Conservation (phyloP, 2,329 filamentous ascomycete genomes). For the Rhinocladiella mackenziei region DNA sequence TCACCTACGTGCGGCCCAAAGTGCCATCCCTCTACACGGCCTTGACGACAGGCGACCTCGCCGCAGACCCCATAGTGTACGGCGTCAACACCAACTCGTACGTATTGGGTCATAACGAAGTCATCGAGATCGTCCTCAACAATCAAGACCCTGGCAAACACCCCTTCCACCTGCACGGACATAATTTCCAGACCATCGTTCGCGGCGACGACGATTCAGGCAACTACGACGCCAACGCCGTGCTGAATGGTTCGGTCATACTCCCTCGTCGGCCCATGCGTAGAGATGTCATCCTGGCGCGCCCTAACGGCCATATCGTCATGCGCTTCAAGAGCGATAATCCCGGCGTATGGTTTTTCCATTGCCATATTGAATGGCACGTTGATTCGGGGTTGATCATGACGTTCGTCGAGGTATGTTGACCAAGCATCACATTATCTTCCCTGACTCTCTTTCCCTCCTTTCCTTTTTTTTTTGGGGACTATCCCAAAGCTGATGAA, state of each 20-base stretch:
- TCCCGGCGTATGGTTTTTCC: slow-evolving; percentile 49
- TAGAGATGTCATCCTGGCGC: slow-evolving; percentile 53
- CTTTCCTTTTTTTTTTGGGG: too few relatives aligned
- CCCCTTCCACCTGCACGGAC: slow-evolving; percentile 66
- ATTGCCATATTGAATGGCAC: slow-evolving; percentile 54
- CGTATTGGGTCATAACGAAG: slow-evolving; percentile 60
- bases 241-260: slow-evolving; percentile 22
- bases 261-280: slow-evolving; percentile 44
- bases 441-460: slow-evolving; percentile 3
- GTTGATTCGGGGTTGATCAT: slow-evolving; percentile 50
- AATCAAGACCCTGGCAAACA: slow-evolving; percentile 54
- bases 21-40: slow-evolving; percentile 78
- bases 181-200: slow-evolving; percentile 62
- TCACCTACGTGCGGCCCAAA: slow-evolving; percentile 69
- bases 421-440: slow-evolving; percentile 24
- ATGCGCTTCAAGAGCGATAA: slow-evolving; percentile 55
- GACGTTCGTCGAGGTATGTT: slow-evolving; percentile 45
- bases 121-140: slow-evolving; percentile 40
- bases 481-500: too few relatives aligned
- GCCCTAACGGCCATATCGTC: slow-evolving; percentile 54
- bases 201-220: slow-evolving; percentile 30
- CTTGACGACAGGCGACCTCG: slow-evolving; percentile 55
- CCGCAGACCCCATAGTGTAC: slow-evolving; percentile 59
- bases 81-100: slow-evolving; percentile 63
- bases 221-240: slow-evolving; percentile 35